A percentile compares a stretch with the other conserved stretches of the same genome.
Conservation (phyloP, 2,329 filamentous ascomycete genomes). For the Exophiala sp. region DNA sequence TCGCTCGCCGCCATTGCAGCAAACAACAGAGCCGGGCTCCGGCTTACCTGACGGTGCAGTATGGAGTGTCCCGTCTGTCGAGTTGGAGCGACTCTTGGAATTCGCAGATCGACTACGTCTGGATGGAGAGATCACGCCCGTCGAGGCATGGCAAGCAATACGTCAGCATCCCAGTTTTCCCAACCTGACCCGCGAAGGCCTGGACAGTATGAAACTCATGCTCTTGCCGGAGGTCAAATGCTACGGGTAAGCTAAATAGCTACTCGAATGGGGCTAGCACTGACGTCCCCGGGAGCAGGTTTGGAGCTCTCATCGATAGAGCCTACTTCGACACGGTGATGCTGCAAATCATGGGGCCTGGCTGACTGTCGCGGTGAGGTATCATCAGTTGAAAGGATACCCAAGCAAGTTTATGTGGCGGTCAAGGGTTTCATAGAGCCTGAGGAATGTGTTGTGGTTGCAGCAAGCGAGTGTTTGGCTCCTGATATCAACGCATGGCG, state of each 20-base stretch:
- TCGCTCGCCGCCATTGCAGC: slow-evolving; percentile 20
- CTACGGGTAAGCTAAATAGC: slow-evolving; percentile 34
- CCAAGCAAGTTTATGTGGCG: too few relatives aligned
- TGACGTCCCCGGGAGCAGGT: slow-evolving; percentile 18
- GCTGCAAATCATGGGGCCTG: slow-evolving; percentile 6
- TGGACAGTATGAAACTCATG: slow-evolving; percentile 30
- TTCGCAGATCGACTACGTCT: slow-evolving; percentile 27
- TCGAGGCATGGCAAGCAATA: slow-evolving; percentile 40
- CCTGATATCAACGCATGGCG: too few relatives aligned
- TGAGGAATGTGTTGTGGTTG: too few relatives aligned
- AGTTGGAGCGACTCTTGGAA: slow-evolving; percentile 31
- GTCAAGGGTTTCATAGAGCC: too few relatives aligned
- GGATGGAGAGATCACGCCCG: slow-evolving; percentile 38
- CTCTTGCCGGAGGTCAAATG: slow-evolving; percentile 36
- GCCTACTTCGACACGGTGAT: slow-evolving; percentile 19
- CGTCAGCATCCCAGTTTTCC: slow-evolving; percentile 34
- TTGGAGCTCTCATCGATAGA: slow-evolving; percentile 30
- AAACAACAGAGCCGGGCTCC: slow-evolving; percentile 6
- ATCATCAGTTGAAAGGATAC: neutral
- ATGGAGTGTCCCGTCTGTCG: slow-evolving; percentile 31
- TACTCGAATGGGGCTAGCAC: neutral
- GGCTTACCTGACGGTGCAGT: slow-evolving; percentile 17
- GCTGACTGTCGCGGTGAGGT: neutral
- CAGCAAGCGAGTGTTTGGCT: too few relatives aligned
- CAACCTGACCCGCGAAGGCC: slow-evolving; percentile 29